Percentiles rank a stretch among this genome's conserved stretches.
Evolutionary conservation across 441 rosid genomes (phyloP).

Genomic region (Erysimum cheiri): DNA sequence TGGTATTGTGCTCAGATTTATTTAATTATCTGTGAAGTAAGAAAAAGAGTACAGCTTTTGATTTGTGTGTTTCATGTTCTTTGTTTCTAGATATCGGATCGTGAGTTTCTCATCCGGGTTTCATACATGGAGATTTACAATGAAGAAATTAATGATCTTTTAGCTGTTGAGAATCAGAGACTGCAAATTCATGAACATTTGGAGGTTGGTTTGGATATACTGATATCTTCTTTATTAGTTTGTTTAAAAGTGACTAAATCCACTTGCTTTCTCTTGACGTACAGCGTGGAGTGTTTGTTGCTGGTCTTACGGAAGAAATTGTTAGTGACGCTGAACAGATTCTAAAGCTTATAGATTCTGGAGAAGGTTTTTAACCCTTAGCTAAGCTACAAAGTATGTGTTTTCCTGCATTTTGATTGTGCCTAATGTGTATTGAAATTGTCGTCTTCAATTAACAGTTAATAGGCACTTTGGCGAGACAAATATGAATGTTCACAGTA

Average conservation of each 20-base stretch:
- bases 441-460: constrained; percentile 46
- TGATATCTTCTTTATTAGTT: background rate
- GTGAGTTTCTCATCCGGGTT: constrained; percentile 89
- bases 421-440: background rate
- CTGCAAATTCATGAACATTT: constrained; percentile 90
- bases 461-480: constrained; percentile 97
- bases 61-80: constrained; percentile 29
- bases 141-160: constrained; percentile 90
- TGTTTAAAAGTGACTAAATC: constrained; percentile 2
- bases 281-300: constrained; percentile 88
- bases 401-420: constrained; percentile 21
- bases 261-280: constrained; percentile 39
- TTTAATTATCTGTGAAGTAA: background rate
- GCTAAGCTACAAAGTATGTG: background rate
- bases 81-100: constrained; percentile 58
- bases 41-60: constrained; percentile 12
- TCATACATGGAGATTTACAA: constrained; percentile 96
- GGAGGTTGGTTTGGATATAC: constrained; percentile 67
- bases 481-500: constrained; percentile 92
- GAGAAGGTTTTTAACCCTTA: constrained; percentile 75
- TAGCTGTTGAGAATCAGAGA: constrained; percentile 77
- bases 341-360: constrained; percentile 72
- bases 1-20: constrained; percentile 41
- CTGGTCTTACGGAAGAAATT: constrained; percentile 88
- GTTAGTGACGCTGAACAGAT: constrained; percentile 85